Evolutionary conservation across 768 basidiomycete species (phyloP).

Genomic region (Asterophora parasitica): DNA sequence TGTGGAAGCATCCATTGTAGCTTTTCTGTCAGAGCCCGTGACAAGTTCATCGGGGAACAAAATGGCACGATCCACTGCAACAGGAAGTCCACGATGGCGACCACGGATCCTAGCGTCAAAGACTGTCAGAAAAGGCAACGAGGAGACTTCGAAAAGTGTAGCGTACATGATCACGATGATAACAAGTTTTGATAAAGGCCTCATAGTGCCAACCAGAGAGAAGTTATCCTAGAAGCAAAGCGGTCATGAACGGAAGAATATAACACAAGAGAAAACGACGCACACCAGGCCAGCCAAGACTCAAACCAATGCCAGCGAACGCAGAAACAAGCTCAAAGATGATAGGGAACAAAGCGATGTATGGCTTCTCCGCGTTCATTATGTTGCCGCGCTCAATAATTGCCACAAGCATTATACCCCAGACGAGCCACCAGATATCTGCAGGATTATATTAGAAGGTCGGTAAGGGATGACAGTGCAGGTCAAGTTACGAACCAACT

Average conservation of each 20-base stretch:
- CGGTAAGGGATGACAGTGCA: not conserved
- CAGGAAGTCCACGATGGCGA: constrained; percentile 64
- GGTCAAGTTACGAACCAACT: constrained; percentile 36
- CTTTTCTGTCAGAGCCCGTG: not conserved
- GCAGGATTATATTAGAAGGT: constrained; percentile 7
- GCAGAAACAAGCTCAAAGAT: constrained; percentile 66
- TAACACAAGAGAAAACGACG: constrained; percentile 6
- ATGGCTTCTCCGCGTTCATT: constrained; percentile 49
- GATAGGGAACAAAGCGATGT: constrained; percentile 57
- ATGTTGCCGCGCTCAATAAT: constrained; percentile 64
- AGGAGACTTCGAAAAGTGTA: not conserved
- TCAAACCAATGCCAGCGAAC: constrained; percentile 66
- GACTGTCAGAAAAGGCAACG: not conserved
- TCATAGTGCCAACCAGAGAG: constrained; percentile 59
- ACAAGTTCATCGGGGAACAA: constrained; percentile 32
- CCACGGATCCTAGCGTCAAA: constrained; percentile 49
- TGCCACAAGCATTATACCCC: constrained; percentile 65
- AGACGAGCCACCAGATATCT: constrained; percentile 82
- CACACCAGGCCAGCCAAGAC: constrained; percentile 54
- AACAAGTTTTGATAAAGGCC: constrained; percentile 66
- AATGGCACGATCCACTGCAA: constrained; percentile 61
- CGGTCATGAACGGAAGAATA: not conserved
- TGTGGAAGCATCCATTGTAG: not conserved
- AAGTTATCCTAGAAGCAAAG: constrained; percentile 41
- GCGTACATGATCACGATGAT: constrained; percentile 64